Base-by-base conservation (phyloP, 2,329 filamentous ascomycete species). In the Colletotrichum sublineola region DNA sequence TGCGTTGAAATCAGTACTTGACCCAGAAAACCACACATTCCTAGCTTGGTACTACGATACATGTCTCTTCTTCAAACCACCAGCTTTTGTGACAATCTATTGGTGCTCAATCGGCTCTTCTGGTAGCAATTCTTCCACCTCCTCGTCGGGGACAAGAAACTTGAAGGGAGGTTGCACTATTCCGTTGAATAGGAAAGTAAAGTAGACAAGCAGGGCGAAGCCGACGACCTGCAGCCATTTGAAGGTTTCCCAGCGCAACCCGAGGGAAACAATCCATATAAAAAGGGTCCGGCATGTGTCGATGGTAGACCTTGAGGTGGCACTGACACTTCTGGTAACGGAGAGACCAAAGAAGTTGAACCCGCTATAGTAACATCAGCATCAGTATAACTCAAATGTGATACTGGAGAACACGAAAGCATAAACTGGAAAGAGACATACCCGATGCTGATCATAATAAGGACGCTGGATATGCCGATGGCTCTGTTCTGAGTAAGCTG, bases 311-410 rank as follows among this genome's bases (percentile, higher is more conserved):
- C 96, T 91, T 1, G 96, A 94, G 0, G 96, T 99, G 14, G 96
- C 96, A 74, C 93, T 97, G 76, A 99, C 94, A 74, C 84, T 91
- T 73, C 94, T 91, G 0, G 96, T 99, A 11, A 99, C 96, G 0
- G 94, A 96, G 12, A 99, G 89, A 9, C 96, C 96, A 82, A 99
- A 99, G 86, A 97, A 99, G 84, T 99, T 99, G 89, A 98, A 99
- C 66, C 96, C 95, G 75, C 94, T 97, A 42, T 14, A 56, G 8
- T 18, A 3, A 53, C 24, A 29, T n/a, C 8, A 9, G 44, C 58
- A 40, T 76, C 74, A 73, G 68, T 38, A n/a, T 57, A 46, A 15
- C 75, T 76, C 24, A 12, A 15, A 29, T 33, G 18, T 29, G 33
- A 33, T 40, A 36, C 2, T 14, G 20, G 20, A 57, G 14, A 52